Evolutionary conservation across 352 stramenopile species (phyloP), one percentile per base, ranked within the genome.

Genomic region (Pythium grandisporangium): DNA sequence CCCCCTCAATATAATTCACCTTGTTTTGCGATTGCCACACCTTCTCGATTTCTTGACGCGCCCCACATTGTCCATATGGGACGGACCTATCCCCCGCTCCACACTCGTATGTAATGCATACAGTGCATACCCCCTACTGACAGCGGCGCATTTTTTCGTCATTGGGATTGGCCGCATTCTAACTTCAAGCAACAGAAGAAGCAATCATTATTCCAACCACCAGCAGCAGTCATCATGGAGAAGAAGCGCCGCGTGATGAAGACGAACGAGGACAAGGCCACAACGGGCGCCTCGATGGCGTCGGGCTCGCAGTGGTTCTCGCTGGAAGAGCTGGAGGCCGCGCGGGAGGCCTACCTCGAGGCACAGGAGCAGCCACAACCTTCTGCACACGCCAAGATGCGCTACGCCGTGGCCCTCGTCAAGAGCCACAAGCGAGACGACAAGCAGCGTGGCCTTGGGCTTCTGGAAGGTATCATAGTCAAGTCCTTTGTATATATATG

Each of bases 351-450:
- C 35, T 90, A 90, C 54, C 53, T 90, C 30, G 58, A 75, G 44
- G 76, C 84, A 40, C 76, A 90, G 46, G 69, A 90, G 58, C 74
- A 80, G 50, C 69, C 87, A 41, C 56, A 70, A 41, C 73, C 76
- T 45, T 77, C 71, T 22, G 63, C 57, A 35, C 27, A 83, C 67
- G 69, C 87, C 39, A 89, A 89, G 37, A 41, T 84, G 29, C 69
- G 70, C 4, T 89, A 89, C 33, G 76, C 73, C 17, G 55, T 84
- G 26, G 73, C 71, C 45, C 43, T 89, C 39, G 71, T 66, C 30
- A 89, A 89, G 57, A 89, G 76, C 57, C 63, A 59, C 39, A 85
- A 85, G 40, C 66, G 71, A n/a, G 76, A 89, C 40, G 70, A 89
- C 53, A 89, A 89, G 54, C 70, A 74, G 43, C 70, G 76, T 27